Percentiles rank a stretch among this genome's conserved stretches.
These are phyloP conservation scores for Penicillium sp. DNA, from an alignment of 2,329 filamentous ascomycete species.

Conservation along the genomic window DNA sequence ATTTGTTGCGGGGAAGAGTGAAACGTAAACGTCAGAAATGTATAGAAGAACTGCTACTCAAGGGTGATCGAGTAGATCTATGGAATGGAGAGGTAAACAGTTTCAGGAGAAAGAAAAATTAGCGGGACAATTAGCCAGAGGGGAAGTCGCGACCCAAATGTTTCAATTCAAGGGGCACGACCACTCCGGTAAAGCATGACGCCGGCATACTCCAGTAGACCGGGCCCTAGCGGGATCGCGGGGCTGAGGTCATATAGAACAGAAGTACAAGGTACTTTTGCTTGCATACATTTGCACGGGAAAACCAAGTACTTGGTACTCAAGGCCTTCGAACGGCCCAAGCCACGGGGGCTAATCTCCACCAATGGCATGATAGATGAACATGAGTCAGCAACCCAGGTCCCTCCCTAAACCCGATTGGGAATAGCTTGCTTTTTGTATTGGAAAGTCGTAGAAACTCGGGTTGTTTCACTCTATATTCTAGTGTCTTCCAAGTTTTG, in stretches of 20 bases:
- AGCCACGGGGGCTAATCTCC: not conserved
- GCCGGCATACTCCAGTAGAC: constrained; percentile 15
- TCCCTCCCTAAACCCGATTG: not conserved
- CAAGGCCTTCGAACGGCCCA: not conserved
- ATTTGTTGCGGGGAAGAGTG: constrained; percentile 1
- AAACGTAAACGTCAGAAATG: not conserved
- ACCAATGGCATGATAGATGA: constrained; percentile 9
- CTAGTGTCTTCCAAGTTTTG: not conserved
- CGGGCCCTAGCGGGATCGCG: constrained; percentile 15
- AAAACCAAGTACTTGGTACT: not conserved
- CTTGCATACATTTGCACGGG: not conserved
- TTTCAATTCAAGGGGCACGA: constrained; percentile 5
- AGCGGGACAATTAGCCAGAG: not conserved
- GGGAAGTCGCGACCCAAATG: constrained; percentile 8
- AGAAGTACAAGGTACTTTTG: constrained; percentile 8
- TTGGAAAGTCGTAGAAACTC: constrained; percentile 12
- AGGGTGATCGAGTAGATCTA: not conserved
- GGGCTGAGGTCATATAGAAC: constrained; percentile 13
- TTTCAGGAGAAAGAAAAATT: not conserved
- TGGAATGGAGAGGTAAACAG: not conserved
- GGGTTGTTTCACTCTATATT: not conserved
- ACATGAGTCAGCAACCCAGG: not conserved
- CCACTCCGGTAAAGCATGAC: constrained; percentile 15
- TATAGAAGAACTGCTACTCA: not conserved
- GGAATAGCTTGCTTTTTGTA: constrained; percentile 1